phyloP scores from a whole-genome alignment of 2,329 filamentous ascomycete species.

The Cadophora malorum region DNA sequence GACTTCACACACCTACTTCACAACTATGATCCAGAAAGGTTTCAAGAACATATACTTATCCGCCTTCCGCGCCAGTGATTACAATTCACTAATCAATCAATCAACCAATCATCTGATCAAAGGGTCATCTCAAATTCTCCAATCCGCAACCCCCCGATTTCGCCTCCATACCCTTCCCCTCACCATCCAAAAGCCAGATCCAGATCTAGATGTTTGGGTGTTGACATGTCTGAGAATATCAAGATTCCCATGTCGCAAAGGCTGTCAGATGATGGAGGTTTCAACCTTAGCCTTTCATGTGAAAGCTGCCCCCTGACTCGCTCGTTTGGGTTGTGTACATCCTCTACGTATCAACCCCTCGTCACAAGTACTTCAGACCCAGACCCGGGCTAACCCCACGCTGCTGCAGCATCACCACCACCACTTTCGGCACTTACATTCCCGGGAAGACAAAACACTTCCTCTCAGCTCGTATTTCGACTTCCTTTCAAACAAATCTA shows the following conservation, averaged over 20 bases:
- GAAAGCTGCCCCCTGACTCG: slow-evolving; percentile 14
- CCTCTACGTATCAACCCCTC: not conserved
- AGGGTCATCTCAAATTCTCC: not conserved
- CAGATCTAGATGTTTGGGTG: not conserved
- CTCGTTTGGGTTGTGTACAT: slow-evolving; percentile 6
- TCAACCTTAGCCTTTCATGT: slow-evolving; percentile 5
- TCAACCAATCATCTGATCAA: not conserved
- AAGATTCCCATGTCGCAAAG: slow-evolving; percentile 4
- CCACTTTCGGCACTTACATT: not conserved
- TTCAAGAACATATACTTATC: not conserved
- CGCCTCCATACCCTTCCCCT: not conserved
- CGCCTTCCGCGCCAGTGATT: not conserved
- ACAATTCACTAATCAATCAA: not conserved
- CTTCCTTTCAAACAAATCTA: not conserved
- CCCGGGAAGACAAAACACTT: not conserved
- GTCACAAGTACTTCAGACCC: too few relatives aligned
- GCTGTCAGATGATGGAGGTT: slow-evolving; percentile 8
- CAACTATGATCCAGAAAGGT: slow-evolving; percentile 2
- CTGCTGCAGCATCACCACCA: not conserved
- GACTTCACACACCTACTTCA: not conserved
- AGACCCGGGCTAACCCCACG: not conserved
- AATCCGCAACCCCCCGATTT: not conserved
- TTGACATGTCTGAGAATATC: slow-evolving; percentile 10
- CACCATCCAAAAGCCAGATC: not conserved
- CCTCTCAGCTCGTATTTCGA: not conserved